Evolutionary conservation across 2,329 filamentous ascomycete species (phyloP), one percentile per base, ranked within the genome.

Genomic region (Ilyonectria mors-panacis): DNA sequence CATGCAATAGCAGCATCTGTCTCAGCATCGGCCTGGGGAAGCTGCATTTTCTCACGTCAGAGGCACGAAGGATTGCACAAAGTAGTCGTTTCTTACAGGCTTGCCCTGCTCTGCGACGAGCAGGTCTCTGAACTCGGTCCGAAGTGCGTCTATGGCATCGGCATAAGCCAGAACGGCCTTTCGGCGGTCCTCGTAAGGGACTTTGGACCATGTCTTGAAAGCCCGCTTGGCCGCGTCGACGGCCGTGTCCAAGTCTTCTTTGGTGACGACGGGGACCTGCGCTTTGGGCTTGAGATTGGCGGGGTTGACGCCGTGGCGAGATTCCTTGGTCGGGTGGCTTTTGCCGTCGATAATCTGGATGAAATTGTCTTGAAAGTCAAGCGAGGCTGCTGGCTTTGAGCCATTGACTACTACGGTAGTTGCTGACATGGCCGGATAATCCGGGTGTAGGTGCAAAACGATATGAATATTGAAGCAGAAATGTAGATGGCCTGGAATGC

Each of bases 231-330:
- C 77, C 6, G 73, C 70, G 0, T 69, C 71, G 1, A 73, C 72
- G 15, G 76, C 77, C 0, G 62, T 59, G 50, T 79, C 72, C 8
- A 79, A 59, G 30, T 77, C 70, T 3, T 70, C 70, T 1, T 70
- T 45, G 0, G 72, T 73, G 9, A 75, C 73, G 1, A 78, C 65
- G 1, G 76, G 76, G 1, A 77, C 76, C 9, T 72, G 63, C 30
- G 75, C 72, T n/a, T 81, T 75, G 9, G 76, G 76, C 26, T 77
- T 67, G 2, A 78, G 72, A 0, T 59, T 81, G 59, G 68, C 80
- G 65, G 68, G 80, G 73, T 76, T 80, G 72, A 28, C 75, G 63
- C 63, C 71, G 33, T 68, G 72, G 2, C 71, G 72, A 3, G 65
- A 64, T 19, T 68, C 65, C 17, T 69, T 48, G 1, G 74, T 75